A percentile compares a stretch with the other conserved stretches of the same genome.
phyloP scores from a whole-genome alignment of 169 alveolate species.

The Cryptosporidium muris region DNA sequence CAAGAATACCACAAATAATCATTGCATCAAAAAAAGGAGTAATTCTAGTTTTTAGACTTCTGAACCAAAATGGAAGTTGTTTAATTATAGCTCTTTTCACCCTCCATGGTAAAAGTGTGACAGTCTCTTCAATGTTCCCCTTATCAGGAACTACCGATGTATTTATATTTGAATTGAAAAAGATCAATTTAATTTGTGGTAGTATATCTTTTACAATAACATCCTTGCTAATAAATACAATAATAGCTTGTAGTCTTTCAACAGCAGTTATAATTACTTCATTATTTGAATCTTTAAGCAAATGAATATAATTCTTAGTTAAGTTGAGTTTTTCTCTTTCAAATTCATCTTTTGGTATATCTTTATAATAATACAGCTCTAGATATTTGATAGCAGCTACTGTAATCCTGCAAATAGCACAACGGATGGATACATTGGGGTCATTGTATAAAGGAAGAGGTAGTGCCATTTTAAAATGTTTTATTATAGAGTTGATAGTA shows the following conservation, averaged over 20 bases:
- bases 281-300: slow-evolving; percentile 33
- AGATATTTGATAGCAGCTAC: no score
- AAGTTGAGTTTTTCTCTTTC: slow-evolving; percentile 1
- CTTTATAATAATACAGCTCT: neutral
- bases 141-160: slow-evolving; percentile 2
- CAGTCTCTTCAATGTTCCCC: slow-evolving; percentile 8
- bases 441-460: no score
- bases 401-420: no score
- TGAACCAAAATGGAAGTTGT: slow-evolving; percentile 61
- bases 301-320: slow-evolving; percentile 12
- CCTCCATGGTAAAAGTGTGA: slow-evolving; percentile 38
- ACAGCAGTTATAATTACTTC: slow-evolving; percentile 49
- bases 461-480: slow-evolving; percentile 2
- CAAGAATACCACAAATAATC: slow-evolving; percentile 47
- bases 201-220: neutral
- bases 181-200: slow-evolving; percentile 34
- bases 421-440: no score
- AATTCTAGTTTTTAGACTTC: neutral
- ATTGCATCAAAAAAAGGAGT: slow-evolving; percentile 37
- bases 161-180: slow-evolving; percentile 15
- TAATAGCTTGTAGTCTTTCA: slow-evolving; percentile 13
- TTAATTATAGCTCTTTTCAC: slow-evolving; percentile 41
- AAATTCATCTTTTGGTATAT: slow-evolving; percentile 1
- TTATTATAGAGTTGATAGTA: slow-evolving; percentile 5
- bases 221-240: slow-evolving; percentile 18